Evolutionary conservation across 176 grass and related monocot species (phyloP).

Genomic region (Eleusine coracana): DNA sequence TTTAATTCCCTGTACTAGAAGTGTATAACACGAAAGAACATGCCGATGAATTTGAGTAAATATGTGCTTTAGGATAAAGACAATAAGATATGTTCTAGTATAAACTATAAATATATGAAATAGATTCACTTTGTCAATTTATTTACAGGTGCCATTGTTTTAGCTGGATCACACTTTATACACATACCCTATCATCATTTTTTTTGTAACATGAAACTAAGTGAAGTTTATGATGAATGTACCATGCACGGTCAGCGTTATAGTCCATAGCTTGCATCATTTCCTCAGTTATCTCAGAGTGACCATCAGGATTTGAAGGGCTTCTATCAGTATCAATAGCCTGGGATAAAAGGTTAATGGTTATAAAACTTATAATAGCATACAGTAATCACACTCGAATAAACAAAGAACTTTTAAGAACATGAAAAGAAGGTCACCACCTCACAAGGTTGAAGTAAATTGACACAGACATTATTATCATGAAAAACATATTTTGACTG

Average conservation of each 20-base stretch:
- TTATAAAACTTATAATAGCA: slow-evolving; percentile 29
- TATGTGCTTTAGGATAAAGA: slow-evolving; percentile 3
- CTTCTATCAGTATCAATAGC: slow-evolving; percentile 60
- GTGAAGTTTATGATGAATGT: slow-evolving; percentile 31
- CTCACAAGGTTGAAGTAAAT: slow-evolving; percentile 3
- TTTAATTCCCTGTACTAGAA: neutral
- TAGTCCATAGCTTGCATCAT: slow-evolving; percentile 97
- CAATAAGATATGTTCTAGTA: neutral
- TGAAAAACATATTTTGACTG: slow-evolving; percentile 7
- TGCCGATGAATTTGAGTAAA: neutral
- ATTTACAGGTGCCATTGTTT: slow-evolving; percentile 14
- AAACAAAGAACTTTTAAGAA: slow-evolving; percentile 17
- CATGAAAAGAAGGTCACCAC: slow-evolving; percentile 15
- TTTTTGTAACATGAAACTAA: neutral
- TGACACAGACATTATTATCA: neutral
- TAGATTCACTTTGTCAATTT: neutral
- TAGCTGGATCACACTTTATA: neutral
- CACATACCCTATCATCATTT: neutral
- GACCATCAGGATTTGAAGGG: slow-evolving; percentile 58
- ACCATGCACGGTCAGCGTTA: slow-evolving; percentile 94
- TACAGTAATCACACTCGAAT: slow-evolving; percentile 16
- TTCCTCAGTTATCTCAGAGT: slow-evolving; percentile 81
- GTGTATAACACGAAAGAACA: neutral
- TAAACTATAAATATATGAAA: slow-evolving; percentile 2
- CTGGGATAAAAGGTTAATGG: slow-evolving; percentile 50